Percentiles rank a stretch among this genome's conserved stretches.
These are phyloP conservation scores for Kodamaea lidongshanica DNA, from an alignment of 805 yeast species.

Conservation along the genomic window DNA sequence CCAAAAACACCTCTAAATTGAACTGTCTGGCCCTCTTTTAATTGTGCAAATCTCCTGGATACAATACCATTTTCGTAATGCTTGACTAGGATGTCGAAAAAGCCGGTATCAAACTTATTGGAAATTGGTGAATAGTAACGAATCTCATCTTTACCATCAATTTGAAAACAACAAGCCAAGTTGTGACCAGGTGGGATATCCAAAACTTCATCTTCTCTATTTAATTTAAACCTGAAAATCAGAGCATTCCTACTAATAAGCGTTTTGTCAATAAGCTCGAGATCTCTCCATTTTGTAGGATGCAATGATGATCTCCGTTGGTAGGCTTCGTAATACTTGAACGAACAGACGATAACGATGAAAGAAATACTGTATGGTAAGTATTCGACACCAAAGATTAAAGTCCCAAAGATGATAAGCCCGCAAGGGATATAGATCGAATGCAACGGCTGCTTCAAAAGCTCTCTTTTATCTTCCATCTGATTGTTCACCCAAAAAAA, in stretches of 20 bases:
- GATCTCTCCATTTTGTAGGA: slow-evolving; percentile 50
- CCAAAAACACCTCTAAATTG: slow-evolving; percentile 79
- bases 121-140: slow-evolving; percentile 77
- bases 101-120: slow-evolving; percentile 62
- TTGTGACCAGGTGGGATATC: slow-evolving; percentile 72
- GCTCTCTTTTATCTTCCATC: slow-evolving; percentile 42
- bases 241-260: slow-evolving; percentile 66
- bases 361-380: slow-evolving; percentile 40
- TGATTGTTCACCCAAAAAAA: too few species aligned
- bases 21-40: slow-evolving; percentile 60
- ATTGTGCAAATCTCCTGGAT: slow-evolving; percentile 58
- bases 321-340: slow-evolving; percentile 35
- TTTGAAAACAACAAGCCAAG: slow-evolving; percentile 50
- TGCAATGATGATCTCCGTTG: slow-evolving; percentile 42
- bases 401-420: slow-evolving; percentile 55
- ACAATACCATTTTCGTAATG: slow-evolving; percentile 69
- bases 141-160: slow-evolving; percentile 48
- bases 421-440: slow-evolving; percentile 68
- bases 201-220: slow-evolving; percentile 53
- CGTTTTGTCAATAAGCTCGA: slow-evolving; percentile 71
- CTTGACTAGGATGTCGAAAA: slow-evolving; percentile 70
- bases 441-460: slow-evolving; percentile 66
- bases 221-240: slow-evolving; percentile 64
- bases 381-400: slow-evolving; percentile 45
- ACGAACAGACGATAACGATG: slow-evolving; percentile 27